Evolutionary conservation across 129 eudicot genomes (phyloP).

Genomic region (Silybum marianum): DNA sequence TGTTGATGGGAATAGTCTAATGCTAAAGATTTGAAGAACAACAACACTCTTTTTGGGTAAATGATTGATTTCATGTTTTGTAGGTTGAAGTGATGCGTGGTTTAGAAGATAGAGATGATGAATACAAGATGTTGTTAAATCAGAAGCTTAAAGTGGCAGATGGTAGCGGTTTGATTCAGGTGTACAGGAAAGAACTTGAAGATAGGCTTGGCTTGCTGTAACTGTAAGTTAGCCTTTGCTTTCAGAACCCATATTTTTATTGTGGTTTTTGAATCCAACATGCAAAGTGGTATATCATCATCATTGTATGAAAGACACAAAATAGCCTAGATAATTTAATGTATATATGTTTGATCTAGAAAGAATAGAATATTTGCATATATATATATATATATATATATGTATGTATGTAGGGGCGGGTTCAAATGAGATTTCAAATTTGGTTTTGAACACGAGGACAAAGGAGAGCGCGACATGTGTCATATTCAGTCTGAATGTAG

Average conservation of each 20-base stretch:
- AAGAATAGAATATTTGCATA: background rate
- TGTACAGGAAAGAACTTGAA: slow-evolving; percentile 58
- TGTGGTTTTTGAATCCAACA: background rate
- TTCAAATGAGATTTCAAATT: background rate
- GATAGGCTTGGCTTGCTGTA: slow-evolving; percentile 50
- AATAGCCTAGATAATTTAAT: background rate
- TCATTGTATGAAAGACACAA: slow-evolving; percentile 18
- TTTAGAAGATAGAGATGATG: slow-evolving; percentile 75
- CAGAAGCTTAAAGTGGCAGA: slow-evolving; percentile 71
- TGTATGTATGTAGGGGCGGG: background rate
- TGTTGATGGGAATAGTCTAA: too few species aligned
- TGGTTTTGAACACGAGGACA: too few species aligned
- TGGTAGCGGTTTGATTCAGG: slow-evolving; percentile 51
- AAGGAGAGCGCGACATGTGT: too few species aligned
- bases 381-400: background rate
- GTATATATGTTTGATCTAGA: background rate
- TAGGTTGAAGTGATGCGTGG: slow-evolving; percentile 79
- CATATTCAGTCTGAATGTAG: too few species aligned
- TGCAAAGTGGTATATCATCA: slow-evolving; percentile 13
- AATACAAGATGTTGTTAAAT: slow-evolving; percentile 68
- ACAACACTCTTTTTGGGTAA: background rate
- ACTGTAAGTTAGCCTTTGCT: slow-evolving; percentile 45
- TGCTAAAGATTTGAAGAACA: too few species aligned
- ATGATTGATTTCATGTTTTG: slow-evolving; percentile 7
- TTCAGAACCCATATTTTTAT: background rate